Evolutionary conservation across 2,329 filamentous ascomycete genomes (phyloP).

Genomic region (Trichothecium sympodiale): DNA sequence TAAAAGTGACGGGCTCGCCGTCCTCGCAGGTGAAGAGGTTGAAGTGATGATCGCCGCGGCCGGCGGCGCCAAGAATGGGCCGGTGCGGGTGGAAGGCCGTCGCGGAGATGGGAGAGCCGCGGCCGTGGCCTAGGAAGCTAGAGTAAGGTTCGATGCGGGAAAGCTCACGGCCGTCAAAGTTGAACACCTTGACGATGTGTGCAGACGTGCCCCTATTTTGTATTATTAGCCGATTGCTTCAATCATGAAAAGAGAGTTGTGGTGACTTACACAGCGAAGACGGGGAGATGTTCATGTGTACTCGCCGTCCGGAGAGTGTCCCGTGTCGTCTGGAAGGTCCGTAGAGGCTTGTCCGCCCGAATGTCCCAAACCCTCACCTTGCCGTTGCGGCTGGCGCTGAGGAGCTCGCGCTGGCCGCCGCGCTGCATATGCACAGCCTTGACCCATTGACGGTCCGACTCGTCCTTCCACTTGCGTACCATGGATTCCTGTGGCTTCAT

Average conservation of each 20-base stretch:
- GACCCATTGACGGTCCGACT: constrained; percentile 77
- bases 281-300: constrained; percentile 91
- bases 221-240: constrained; percentile 19
- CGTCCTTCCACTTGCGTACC: constrained; percentile 95
- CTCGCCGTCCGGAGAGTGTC: constrained; percentile 76
- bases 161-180: constrained; percentile 69
- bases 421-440: constrained; percentile 95
- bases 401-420: constrained; percentile 80
- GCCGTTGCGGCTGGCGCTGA: constrained; percentile 84
- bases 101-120: constrained; percentile 70
- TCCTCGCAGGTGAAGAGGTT: constrained; percentile 72
- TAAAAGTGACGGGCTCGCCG: constrained; percentile 14
- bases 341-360: constrained; percentile 67
- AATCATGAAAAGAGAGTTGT: constrained; percentile 1
- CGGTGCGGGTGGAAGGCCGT: constrained; percentile 94
- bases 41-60: constrained; percentile 78
- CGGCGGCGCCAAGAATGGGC: constrained; percentile 80
- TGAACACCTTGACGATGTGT: constrained; percentile 86
- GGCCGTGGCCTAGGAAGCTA: constrained; percentile 73
- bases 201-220: constrained; percentile 66
- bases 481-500: constrained; percentile 76
- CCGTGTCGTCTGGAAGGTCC: constrained; percentile 62
- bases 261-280: constrained; percentile 75
- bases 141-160: constrained; percentile 84
- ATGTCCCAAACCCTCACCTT: constrained; percentile 97